These are phyloP conservation scores for Cicer bijugum DNA, from an alignment of 306 rosid species.

Conservation along the genomic window DNA sequence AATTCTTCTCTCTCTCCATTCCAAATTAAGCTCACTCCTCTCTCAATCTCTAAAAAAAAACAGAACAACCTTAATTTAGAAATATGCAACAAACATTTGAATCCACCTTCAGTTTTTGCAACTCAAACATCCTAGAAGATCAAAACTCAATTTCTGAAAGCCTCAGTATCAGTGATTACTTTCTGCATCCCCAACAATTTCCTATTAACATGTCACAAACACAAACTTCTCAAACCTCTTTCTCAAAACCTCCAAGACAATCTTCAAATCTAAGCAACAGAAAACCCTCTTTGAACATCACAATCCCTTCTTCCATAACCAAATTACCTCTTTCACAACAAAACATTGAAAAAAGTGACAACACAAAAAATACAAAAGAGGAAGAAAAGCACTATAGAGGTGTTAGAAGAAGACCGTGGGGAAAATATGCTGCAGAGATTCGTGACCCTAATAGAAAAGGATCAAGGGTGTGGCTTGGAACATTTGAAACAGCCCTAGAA, in stretches of 20 bases:
- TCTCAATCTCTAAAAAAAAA: background rate
- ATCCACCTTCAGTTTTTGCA: constrained; percentile 27
- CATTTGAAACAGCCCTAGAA: constrained; percentile 59
- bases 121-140: constrained; percentile 13
- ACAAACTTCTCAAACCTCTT: background rate
- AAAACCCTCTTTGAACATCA: constrained; percentile 49
- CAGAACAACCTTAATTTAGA: background rate
- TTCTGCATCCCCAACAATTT: constrained; percentile 1
- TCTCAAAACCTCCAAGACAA: constrained; percentile 48
- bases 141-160: constrained; percentile 21
- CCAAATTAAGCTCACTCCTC: background rate
- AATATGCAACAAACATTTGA: constrained; percentile 44
- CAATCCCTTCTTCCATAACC: constrained; percentile 49
- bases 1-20: background rate
- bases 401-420: constrained; percentile 58
- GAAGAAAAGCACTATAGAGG: constrained; percentile 51
- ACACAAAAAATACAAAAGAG: background rate
- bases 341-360: background rate
- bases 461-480: constrained; percentile 58
- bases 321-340: constrained; percentile 19
- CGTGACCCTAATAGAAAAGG: constrained; percentile 57
- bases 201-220: background rate
- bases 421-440: constrained; percentile 56
- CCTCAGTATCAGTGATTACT: background rate
- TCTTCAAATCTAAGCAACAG: constrained; percentile 50